phyloP scores from a whole-genome alignment of 176 grass and related monocot genomes.

The Poa annua region DNA sequence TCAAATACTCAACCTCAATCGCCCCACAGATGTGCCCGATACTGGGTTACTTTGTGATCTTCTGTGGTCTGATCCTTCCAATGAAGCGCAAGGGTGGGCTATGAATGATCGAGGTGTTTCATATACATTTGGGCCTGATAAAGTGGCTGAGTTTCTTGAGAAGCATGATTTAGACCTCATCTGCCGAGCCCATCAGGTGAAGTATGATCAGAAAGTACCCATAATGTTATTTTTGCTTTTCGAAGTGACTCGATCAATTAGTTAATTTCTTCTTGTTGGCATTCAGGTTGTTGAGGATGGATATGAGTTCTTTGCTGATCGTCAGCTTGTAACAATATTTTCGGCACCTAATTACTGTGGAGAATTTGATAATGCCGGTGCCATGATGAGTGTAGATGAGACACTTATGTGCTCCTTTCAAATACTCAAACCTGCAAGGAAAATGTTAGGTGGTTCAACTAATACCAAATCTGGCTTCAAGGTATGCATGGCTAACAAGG shows the following conservation, averaged over 20 bases:
- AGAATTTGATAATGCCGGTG: conserved; percentile 83
- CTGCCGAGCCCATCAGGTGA: conserved; percentile 78
- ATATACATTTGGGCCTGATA: conserved; percentile 71
- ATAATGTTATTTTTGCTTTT: not conserved
- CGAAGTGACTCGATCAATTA: not conserved
- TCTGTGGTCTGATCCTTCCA: conserved; percentile 78
- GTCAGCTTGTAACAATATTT: conserved; percentile 73
- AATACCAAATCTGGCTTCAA: conserved; percentile 64
- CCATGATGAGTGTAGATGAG: conserved; percentile 82
- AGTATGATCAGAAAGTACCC: conserved; percentile 3
- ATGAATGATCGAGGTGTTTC: conserved; percentile 85
- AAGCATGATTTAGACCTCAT: conserved; percentile 84
- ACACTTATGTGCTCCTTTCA: conserved; percentile 79
- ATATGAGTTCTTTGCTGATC: conserved; percentile 74
- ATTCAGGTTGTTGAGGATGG: conserved; percentile 82
- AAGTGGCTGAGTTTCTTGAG: conserved; percentile 72
- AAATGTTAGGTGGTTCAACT: conserved; percentile 44
- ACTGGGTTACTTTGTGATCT: conserved; percentile 77
- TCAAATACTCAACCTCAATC: conserved; percentile 63
- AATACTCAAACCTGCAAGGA: conserved; percentile 67
- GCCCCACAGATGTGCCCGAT: conserved; percentile 71
- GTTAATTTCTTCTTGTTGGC: conserved; percentile 9
- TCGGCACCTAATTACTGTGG: conserved; percentile 82
- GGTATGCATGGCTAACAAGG: conserved; percentile 36
- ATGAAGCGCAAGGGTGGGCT: conserved; percentile 65